phyloP scores from a whole-genome alignment of 768 basidiomycete species.

The Amyloporia xantha region DNA sequence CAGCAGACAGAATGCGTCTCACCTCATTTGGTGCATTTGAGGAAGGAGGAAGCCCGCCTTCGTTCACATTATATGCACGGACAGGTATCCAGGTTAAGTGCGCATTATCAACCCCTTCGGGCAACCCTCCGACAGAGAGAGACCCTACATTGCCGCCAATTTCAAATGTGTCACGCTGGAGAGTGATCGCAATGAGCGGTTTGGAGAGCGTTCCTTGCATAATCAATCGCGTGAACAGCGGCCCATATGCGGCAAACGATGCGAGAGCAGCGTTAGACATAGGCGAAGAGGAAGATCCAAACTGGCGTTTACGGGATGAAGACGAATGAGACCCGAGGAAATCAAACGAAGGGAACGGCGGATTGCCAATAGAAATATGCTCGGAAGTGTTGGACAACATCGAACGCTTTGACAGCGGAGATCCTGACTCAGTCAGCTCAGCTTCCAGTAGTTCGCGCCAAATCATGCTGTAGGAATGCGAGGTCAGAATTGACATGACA shows the following conservation, averaged over 20 bases:
- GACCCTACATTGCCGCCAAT: conserved; percentile 63
- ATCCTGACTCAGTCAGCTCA: conserved; percentile 3
- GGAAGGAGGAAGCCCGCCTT: conserved; percentile 53
- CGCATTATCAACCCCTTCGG: conserved; percentile 38
- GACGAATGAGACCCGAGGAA: conserved; percentile 1
- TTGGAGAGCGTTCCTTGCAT: conserved; percentile 32
- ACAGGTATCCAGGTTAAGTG: conserved; percentile 63
- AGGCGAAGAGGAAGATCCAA: conserved; percentile 3
- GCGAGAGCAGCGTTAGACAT: conserved; percentile 17
- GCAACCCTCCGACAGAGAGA: conserved; percentile 62
- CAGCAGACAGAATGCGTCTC: no score
- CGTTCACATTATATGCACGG: conserved; percentile 40
- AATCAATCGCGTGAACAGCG: conserved; percentile 28
- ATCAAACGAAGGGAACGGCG: conserved; percentile 12
- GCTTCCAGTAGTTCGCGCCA: conserved; percentile 20
- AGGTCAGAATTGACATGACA: not conserved
- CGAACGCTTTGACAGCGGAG: conserved; percentile 2
- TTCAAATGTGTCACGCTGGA: conserved; percentile 65
- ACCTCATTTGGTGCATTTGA: conserved; percentile 57
- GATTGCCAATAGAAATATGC: conserved; percentile 1
- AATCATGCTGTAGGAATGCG: conserved; percentile 13
- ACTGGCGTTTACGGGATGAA: conserved; percentile 5
- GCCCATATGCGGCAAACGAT: conserved; percentile 26
- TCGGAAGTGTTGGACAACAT: not conserved
- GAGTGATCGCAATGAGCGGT: conserved; percentile 40